A percentile compares a stretch with the other conserved stretches of the same genome.
These are phyloP conservation scores for Lodderomyces metapsilosis DNA, from an alignment of 1,139 yeast species.

Conservation along the genomic window DNA sequence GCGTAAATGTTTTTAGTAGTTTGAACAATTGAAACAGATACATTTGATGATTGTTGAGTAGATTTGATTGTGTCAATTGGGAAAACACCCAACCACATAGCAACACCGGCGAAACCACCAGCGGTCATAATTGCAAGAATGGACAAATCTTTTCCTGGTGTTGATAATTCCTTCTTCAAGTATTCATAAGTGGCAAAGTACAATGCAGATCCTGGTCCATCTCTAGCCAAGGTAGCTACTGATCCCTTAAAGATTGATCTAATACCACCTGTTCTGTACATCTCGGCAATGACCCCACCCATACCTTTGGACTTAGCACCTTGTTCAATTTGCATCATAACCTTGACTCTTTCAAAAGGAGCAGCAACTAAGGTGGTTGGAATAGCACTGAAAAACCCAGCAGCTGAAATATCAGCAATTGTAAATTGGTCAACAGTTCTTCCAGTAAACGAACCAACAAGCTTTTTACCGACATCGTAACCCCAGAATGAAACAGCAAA, in stretches of 20 bases:
- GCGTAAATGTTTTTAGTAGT: constrained; percentile 64
- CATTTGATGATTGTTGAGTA: constrained; percentile 67
- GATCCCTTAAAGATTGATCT: constrained; percentile 89
- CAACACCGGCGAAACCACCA: constrained; percentile 93
- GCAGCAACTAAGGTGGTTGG: constrained; percentile 96
- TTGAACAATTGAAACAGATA: constrained; percentile 56
- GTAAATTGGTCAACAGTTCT: constrained; percentile 46
- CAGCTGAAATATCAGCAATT: constrained; percentile 75
- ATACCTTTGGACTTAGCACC: constrained; percentile 47
- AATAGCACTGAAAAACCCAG: constrained; percentile 93
- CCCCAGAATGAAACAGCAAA: constrained; percentile 99
- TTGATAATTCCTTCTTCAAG: constrained; percentile 62
- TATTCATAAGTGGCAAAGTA: constrained; percentile 94
- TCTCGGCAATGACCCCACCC: constrained; percentile 65
- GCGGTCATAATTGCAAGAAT: constrained; percentile 78
- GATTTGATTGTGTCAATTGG: constrained; percentile 96
- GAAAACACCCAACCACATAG: constrained; percentile 97
- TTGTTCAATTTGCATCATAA: constrained; percentile 79
- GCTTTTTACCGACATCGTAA: constrained; percentile 84
- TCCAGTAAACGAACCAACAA: constrained; percentile 53
- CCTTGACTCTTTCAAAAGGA: constrained; percentile 95
- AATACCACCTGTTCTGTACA: constrained; percentile 80
- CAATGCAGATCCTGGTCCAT: constrained; percentile 97
- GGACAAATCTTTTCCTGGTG: constrained; percentile 57
- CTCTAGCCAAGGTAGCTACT: constrained; percentile 88